Conservation (phyloP, 495 filamentous ascomycete genomes). For the Xylaria grammica region DNA sequence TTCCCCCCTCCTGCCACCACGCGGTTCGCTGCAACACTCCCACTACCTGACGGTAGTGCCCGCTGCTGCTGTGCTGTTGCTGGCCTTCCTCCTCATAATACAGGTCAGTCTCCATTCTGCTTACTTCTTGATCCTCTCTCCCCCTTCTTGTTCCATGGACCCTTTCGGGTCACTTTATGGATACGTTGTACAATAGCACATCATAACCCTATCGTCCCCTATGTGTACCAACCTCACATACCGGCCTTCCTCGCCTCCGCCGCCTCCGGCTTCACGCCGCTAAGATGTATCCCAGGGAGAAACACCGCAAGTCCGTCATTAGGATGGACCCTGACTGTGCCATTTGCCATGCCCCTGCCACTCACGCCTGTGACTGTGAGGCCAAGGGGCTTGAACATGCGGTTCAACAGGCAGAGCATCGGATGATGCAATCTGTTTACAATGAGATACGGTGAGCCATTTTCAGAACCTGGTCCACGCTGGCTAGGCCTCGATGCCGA, state of each 20-base stretch:
- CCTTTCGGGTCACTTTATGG: slow-evolving; percentile 39
- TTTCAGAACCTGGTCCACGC: slow-evolving; percentile 1
- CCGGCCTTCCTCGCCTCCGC: slow-evolving; percentile 34
- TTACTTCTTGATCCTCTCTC: slow-evolving; percentile 32
- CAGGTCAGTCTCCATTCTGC: slow-evolving; percentile 48
- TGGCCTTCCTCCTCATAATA: slow-evolving; percentile 42
- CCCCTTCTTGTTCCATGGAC: slow-evolving; percentile 42
- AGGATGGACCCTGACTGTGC: slow-evolving; percentile 74
- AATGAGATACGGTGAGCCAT: slow-evolving; percentile 65
- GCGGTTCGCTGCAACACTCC: slow-evolving; percentile 42
- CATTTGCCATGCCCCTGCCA: slow-evolving; percentile 68
- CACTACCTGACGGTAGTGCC: slow-evolving; percentile 22
- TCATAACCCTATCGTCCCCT: slow-evolving; percentile 24
- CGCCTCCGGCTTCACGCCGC: slow-evolving; percentile 42
- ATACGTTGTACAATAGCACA: slow-evolving; percentile 39
- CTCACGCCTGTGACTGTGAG: slow-evolving; percentile 70
- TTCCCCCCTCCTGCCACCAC: slow-evolving; percentile 42
- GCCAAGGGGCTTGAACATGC: slow-evolving; percentile 69
- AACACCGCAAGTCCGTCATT: slow-evolving; percentile 54
- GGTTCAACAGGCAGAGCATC: slow-evolving; percentile 66
- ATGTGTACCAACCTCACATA: slow-evolving; percentile 36
- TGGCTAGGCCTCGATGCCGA: slow-evolving; percentile 1
- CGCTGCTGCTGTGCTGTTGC: slow-evolving; percentile 42
- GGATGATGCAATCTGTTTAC: slow-evolving; percentile 66
- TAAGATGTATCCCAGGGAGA: slow-evolving; percentile 60